Evolutionary conservation across 2,329 filamentous ascomycete genomes (phyloP).

Genomic region (Trichoderma koningii): DNA sequence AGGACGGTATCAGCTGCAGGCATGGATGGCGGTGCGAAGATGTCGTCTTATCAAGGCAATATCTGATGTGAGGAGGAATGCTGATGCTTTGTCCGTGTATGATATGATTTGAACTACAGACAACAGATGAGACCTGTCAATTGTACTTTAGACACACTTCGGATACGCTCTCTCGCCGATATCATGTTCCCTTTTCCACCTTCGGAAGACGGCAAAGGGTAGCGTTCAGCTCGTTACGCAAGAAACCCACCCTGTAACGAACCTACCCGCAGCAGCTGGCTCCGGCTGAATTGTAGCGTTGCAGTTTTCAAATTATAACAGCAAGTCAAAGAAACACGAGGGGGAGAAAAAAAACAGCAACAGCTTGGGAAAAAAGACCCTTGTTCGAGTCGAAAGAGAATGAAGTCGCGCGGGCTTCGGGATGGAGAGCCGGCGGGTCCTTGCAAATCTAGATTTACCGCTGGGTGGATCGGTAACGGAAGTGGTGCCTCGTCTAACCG

Average conservation of each 20-base stretch:
- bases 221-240: neutral
- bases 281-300: neutral
- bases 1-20: neutral
- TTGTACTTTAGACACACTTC: neutral
- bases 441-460: constrained; percentile 1
- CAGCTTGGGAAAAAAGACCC: neutral
- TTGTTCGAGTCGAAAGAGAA: too few relatives aligned
- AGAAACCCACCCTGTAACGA: neutral
- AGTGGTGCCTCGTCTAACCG: too few relatives aligned
- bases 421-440: neutral
- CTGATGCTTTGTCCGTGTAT: too few relatives aligned
- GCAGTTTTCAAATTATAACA: too few relatives aligned
- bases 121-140: too few relatives aligned
- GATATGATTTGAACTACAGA: too few relatives aligned
- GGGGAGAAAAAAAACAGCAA: neutral
- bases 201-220: constrained; percentile 22
- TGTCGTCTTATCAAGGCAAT: too few relatives aligned
- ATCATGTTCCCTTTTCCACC: neutral
- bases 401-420: neutral
- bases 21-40: neutral
- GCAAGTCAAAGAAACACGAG: neutral
- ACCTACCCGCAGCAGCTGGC: neutral
- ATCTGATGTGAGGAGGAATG: too few relatives aligned
- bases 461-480: neutral
- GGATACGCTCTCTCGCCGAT: neutral